Evolutionary conservation across 2,329 filamentous ascomycete genomes (phyloP).

Genomic region (Colletotrichum echinochloae): DNA sequence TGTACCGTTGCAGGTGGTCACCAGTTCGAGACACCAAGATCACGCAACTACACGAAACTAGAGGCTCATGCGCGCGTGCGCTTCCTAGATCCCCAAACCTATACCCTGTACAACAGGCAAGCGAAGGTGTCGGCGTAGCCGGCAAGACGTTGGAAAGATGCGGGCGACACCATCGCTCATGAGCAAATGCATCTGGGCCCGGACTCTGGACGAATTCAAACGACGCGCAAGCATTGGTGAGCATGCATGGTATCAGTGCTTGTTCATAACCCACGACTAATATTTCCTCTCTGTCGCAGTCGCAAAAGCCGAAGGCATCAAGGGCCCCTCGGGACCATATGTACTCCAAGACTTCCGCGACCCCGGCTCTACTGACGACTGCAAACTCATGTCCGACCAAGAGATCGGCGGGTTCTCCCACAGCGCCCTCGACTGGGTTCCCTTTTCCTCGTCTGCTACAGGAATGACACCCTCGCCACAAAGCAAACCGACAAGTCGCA

Average conservation of each 20-base stretch:
- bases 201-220: constrained; percentile 71
- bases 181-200: constrained; percentile 66
- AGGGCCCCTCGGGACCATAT: constrained; percentile 72
- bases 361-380: constrained; percentile 59
- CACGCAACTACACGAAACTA: background rate
- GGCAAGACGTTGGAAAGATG: constrained; percentile 54
- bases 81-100: background rate
- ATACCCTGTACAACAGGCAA: background rate
- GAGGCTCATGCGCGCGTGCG: constrained; percentile 1
- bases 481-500: constrained; percentile 28
- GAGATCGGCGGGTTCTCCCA: constrained; percentile 90
- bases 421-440: constrained; percentile 75
- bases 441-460: constrained; percentile 42
- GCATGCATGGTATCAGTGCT: constrained; percentile 9
- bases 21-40: background rate
- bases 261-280: background rate
- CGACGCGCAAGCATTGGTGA: constrained; percentile 68
- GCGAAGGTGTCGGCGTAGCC: background rate
- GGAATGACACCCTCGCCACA: constrained; percentile 38
- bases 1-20: background rate
- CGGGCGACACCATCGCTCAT: constrained; percentile 57
- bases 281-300: constrained; percentile 57
- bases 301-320: constrained; percentile 76
- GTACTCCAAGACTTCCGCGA: constrained; percentile 73
- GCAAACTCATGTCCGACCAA: constrained; percentile 86